Evolutionary conservation across 2,329 filamentous ascomycete genomes (phyloP).

Genomic region (Trichoderma endophyticum): DNA sequence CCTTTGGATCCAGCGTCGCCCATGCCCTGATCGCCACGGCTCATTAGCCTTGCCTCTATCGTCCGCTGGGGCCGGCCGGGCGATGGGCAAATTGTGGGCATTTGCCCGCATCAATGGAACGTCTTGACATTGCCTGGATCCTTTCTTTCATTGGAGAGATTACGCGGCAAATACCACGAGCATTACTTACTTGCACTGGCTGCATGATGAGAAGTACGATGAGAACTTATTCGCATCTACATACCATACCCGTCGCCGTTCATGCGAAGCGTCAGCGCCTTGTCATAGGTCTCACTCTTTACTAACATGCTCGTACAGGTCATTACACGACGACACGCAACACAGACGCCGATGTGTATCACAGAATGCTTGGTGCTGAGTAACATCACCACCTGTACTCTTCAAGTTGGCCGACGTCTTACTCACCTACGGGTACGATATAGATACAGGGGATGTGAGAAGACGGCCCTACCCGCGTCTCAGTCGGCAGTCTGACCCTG

Average conservation of each 20-base stretch:
- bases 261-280: not conserved
- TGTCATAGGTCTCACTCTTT: not conserved
- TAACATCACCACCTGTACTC: not conserved
- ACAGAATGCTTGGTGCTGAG: not conserved
- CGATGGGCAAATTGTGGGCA: not conserved
- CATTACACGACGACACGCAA: not conserved
- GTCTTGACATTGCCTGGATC: not conserved
- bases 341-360: not conserved
- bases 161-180: not conserved
- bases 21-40: not conserved
- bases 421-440: not conserved
- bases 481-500: constrained; percentile 8
- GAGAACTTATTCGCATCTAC: not conserved
- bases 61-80: not conserved
- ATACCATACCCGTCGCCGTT: not conserved
- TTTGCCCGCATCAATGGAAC: constrained; percentile 3
- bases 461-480: constrained; percentile 10
- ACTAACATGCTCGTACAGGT: not conserved
- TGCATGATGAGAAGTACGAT: not conserved
- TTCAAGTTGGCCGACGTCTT: not conserved
- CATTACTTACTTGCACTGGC: not conserved
- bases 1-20: not conserved
- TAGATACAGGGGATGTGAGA: not conserved
- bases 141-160: not conserved
- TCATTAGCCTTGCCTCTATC: not conserved